phyloP scores from a whole-genome alignment of 2,329 filamentous ascomycete genomes.

The Phyllachora maydis region DNA sequence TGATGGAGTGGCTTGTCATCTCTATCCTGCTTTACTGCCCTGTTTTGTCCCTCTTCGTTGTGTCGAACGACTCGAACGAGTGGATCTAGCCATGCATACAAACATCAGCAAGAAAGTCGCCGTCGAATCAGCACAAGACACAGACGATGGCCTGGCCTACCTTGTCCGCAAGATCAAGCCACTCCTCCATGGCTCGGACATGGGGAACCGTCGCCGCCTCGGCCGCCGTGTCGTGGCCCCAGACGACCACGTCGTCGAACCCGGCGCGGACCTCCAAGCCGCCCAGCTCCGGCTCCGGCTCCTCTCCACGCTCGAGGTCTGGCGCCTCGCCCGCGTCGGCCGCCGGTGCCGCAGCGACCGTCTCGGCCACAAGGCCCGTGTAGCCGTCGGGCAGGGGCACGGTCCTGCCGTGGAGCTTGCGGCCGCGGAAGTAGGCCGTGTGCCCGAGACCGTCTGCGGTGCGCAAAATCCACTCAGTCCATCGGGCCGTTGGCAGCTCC shows the following conservation, averaged over 20 bases:
- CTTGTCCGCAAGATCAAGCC: constrained; percentile 6
- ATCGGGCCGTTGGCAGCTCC: constrained; percentile 28
- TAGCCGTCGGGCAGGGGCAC: constrained; percentile 53
- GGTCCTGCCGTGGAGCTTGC: constrained; percentile 50
- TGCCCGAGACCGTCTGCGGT: no score
- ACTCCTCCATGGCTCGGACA: constrained; percentile 7
- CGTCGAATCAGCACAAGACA: neutral
- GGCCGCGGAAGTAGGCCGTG: constrained; percentile 55
- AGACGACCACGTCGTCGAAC: constrained; percentile 64
- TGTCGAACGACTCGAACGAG: no score
- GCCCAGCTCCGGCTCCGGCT: constrained; percentile 23
- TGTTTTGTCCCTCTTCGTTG: no score
- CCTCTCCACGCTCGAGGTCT: constrained; percentile 22
- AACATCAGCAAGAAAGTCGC: no score
- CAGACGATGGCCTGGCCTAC: neutral
- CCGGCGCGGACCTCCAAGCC: constrained; percentile 39
- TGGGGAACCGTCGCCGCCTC: constrained; percentile 46
- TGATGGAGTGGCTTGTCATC: no score
- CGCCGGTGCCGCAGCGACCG: constrained; percentile 11
- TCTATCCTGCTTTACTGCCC: no score
- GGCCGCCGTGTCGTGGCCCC: constrained; percentile 55
- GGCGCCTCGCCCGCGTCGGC: constrained; percentile 14
- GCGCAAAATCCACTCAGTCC: no score
- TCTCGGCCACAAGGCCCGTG: constrained; percentile 37
- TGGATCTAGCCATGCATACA: no score